Base-by-base conservation (phyloP, 306 rosid genomes). In the Phaseolus lunatus region DNA sequence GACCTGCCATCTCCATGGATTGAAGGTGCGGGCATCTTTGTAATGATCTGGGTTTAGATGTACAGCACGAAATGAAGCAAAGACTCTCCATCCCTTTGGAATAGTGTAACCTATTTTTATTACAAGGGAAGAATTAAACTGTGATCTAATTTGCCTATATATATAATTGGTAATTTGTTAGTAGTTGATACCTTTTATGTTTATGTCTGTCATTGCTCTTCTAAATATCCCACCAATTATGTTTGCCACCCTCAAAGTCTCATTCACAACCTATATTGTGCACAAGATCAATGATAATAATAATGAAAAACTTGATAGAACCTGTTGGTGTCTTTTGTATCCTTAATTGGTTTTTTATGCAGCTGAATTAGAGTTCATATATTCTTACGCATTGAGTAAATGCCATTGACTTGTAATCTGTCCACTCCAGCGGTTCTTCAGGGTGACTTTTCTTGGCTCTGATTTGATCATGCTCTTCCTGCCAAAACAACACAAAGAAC, bases 1-100 rank as follows among this genome's bases (percentile, higher is more conserved):
- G 74, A 90, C 87, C 91, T 89, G 96, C 97, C 99, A 95, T 84
- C 99, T 88, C 99, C 99, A 95, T 72, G 97, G 99, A 80, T 95
- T 91, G 70, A 90, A 95, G 72, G 96, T 70, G 56, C 97, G 92
- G 2, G 99, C 97, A 6, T 93, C 99, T 84, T 89, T 87, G 89
- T 85, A 95, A 80, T 92, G 87, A 14, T 92, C 87, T 0, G 88
- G 90, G 65, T 95, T 89, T 65, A 95, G 78, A 84, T 95, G 97
- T 3, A 95, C 97, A 0, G 92, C 99, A 3, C 99, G 93, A 75
- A 95, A 95, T 9, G 97, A 95, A 14, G 97, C 99, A 71, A 92
- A 89, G 19, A 92, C 96, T 81, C 81, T 89, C 97, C 99, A 92
- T 18, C 99, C 99, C 68, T 90, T 95, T 1, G 99, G 99, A 81